phyloP scores from a whole-genome alignment of 2,329 filamentous ascomycete species.

The Alternaria burnsii region DNA sequence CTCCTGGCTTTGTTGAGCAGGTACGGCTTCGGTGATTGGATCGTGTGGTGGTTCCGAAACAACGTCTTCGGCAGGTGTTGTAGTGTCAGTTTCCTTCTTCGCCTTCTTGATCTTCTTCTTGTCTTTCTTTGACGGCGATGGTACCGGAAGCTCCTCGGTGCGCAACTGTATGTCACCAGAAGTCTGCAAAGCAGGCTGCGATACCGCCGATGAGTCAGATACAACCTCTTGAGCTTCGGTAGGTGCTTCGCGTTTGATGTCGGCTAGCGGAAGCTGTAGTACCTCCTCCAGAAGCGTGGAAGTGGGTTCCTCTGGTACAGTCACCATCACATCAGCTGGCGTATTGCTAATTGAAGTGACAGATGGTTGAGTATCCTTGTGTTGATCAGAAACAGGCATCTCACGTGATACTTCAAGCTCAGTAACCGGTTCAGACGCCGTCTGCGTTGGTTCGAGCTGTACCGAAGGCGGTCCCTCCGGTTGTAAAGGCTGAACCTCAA shows the following conservation, averaged over 20 bases:
- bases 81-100: conserved; percentile 29
- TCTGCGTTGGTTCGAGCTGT: neutral
- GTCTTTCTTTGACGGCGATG: conserved; percentile 27
- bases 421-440: neutral
- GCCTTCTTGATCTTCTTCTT: conserved; percentile 39
- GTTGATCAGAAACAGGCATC: conserved; percentile 1
- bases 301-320: neutral
- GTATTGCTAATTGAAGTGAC: neutral
- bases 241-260: conserved; percentile 1
- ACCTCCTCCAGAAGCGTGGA: conserved; percentile 3
- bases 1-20: neutral
- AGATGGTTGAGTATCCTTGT: neutral
- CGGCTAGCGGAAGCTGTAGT: neutral
- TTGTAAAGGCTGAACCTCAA: conserved; percentile 5
- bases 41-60: conserved; percentile 12
- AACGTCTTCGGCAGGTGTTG: conserved; percentile 16
- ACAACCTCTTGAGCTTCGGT: conserved; percentile 4
- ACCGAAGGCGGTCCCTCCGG: conserved; percentile 5
- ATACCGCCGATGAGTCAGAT: conserved; percentile 2
- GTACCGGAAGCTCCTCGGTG: conserved; percentile 14
- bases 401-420: conserved; percentile 9
- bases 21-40: neutral
- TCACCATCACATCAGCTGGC: neutral
- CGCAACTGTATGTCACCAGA: conserved; percentile 15
- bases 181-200: conserved; percentile 19